Evolutionary conservation across 2,329 filamentous ascomycete genomes (phyloP).

Genomic region (Fusarium mundagurra): DNA sequence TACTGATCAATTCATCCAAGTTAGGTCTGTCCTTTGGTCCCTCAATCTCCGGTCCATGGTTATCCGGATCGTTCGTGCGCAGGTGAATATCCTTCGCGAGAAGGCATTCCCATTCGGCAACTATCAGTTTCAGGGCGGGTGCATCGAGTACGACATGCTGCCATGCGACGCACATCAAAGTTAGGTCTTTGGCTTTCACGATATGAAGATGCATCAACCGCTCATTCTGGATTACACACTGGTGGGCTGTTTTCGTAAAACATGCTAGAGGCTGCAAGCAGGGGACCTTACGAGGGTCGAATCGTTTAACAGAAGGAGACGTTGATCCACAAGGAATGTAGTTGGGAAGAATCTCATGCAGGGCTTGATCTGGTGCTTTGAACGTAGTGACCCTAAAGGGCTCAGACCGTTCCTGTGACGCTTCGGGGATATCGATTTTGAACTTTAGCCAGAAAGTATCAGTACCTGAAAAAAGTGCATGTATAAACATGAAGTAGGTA

Average conservation of each 20-base stretch:
- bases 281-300: not conserved
- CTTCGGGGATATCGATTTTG: not conserved
- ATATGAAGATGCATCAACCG: not conserved
- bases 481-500: not conserved
- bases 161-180: not conserved
- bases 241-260: not conserved
- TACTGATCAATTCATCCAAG: not conserved
- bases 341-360: not conserved
- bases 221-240: not conserved
- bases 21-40: accelerated
- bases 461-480: not conserved
- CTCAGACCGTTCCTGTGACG: accelerated
- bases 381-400: not conserved
- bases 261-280: not conserved
- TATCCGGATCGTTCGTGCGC: not conserved
- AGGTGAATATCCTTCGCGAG: accelerated
- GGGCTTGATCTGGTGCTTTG: not conserved
- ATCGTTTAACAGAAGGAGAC: not conserved
- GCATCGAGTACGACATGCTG: not conserved
- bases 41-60: accelerated
- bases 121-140: not conserved
- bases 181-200: not conserved
- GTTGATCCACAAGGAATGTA: accelerated
- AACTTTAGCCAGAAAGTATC: not conserved
- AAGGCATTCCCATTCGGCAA: not conserved